A percentile compares a stretch with the other conserved stretches of the same genome.
Conservation (phyloP, 106 monocot species). For the Dactylorhiza incarnata region DNA sequence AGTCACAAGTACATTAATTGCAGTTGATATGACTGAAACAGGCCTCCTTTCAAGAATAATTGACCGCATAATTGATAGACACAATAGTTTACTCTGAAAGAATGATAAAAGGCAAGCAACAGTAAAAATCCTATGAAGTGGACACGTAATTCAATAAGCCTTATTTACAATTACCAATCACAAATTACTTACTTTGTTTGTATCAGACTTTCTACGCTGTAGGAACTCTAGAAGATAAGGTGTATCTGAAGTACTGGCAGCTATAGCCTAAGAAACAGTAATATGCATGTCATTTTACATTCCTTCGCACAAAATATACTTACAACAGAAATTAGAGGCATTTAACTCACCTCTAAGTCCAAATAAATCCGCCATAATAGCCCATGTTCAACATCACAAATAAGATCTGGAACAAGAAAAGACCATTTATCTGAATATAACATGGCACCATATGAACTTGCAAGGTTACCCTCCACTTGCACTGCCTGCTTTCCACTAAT, state of each 20-base stretch:
- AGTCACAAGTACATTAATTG: slow-evolving; percentile 65
- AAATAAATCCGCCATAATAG: slow-evolving; percentile 78
- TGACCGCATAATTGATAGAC: slow-evolving; percentile 61
- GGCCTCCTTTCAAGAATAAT: slow-evolving; percentile 82
- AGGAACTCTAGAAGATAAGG: slow-evolving; percentile 75
- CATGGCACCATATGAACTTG: slow-evolving; percentile 62
- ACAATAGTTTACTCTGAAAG: slow-evolving; percentile 63
- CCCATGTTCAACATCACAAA: slow-evolving; percentile 89
- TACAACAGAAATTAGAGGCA: background rate
- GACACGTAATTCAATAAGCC: background rate
- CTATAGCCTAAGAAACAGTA: slow-evolving; percentile 58
- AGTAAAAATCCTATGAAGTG: background rate
- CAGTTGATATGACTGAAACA: slow-evolving; percentile 49
- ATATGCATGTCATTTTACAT: background rate
- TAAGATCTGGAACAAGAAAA: slow-evolving; percentile 88
- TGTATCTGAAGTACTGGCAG: slow-evolving; percentile 84
- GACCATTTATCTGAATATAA: slow-evolving; percentile 75
- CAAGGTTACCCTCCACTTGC: slow-evolving; percentile 27
- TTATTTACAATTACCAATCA: background rate
- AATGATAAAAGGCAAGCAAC: background rate
- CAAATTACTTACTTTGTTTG: slow-evolving; percentile 40
- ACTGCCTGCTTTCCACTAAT: slow-evolving; percentile 23
- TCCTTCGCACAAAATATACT: background rate
- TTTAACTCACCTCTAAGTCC: slow-evolving; percentile 72
- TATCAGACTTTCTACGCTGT: slow-evolving; percentile 71